Percentiles rank a stretch among this genome's conserved stretches.
phyloP scores from a whole-genome alignment of 73 alveolate genomes.

The Tetrahymena malaccensis region DNA sequence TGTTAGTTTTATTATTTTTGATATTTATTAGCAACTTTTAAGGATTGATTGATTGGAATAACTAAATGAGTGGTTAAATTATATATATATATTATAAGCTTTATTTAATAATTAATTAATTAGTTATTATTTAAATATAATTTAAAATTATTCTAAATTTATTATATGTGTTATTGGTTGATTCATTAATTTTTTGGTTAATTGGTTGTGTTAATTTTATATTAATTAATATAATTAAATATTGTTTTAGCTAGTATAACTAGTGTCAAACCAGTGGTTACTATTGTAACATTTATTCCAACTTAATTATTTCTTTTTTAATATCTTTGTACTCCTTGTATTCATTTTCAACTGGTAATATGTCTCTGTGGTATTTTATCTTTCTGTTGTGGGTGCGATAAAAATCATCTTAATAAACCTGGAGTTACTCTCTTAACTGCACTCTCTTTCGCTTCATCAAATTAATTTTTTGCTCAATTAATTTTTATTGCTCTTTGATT shows the following conservation, averaged over 20 bases:
- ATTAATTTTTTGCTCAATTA: conserved; percentile 29
- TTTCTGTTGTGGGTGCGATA: conserved; percentile 66
- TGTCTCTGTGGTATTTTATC: conserved; percentile 75
- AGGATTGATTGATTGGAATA: not conserved
- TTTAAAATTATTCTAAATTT: not conserved
- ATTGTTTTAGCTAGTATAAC: not conserved
- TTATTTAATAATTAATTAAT: not conserved
- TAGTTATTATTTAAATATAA: not conserved
- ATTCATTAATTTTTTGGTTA: too few relatives aligned
- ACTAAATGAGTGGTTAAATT: not conserved
- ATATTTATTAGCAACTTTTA: too few relatives aligned
- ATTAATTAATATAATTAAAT: too few relatives aligned
- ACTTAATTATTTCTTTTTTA: conserved; percentile 53
- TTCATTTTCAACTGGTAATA: conserved; percentile 73
- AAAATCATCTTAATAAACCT: conserved; percentile 71
- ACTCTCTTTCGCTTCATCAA: conserved; percentile 56
- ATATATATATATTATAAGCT: not conserved
- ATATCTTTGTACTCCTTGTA: conserved; percentile 75
- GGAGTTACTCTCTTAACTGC: conserved; percentile 55
- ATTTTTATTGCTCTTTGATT: conserved; percentile 5
- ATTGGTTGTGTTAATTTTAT: too few relatives aligned
- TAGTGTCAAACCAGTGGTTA: not conserved
- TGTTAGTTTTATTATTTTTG: too few relatives aligned
- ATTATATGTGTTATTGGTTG: not conserved
- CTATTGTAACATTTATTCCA: conserved; percentile 35